Conservation (phyloP, 129 eudicot genomes). For the Lactuca sativa region DNA sequence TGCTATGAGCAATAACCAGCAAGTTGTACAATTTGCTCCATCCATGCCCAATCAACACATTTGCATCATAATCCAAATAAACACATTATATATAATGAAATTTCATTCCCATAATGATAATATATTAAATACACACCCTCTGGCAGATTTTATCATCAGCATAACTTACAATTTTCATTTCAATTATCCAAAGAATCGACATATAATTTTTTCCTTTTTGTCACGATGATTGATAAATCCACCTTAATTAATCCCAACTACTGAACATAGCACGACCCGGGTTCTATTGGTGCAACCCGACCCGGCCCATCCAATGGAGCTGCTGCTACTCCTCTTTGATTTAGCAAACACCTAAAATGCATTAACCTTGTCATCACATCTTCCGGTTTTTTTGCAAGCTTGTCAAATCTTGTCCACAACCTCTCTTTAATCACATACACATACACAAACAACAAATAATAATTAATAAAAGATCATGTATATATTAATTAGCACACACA, state of each 20-base stretch:
- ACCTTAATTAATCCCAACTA: slow-evolving; percentile 19
- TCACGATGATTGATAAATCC: not conserved
- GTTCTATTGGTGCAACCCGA: slow-evolving; percentile 57
- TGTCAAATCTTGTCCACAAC: slow-evolving; percentile 63
- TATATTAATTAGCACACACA: not conserved
- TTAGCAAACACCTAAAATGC: slow-evolving; percentile 75
- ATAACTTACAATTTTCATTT: slow-evolving; percentile 19
- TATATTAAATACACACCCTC: not conserved
- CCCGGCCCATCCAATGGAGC: slow-evolving; percentile 74
- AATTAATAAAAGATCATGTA: slow-evolving; percentile 5
- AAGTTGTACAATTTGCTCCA: slow-evolving; percentile 3
- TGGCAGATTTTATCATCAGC: not conserved
- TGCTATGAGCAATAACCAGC: not conserved
- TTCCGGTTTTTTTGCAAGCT: slow-evolving; percentile 62
- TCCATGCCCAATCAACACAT: not conserved
- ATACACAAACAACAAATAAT: not conserved
- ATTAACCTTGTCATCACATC: slow-evolving; percentile 56
- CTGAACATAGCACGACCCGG: slow-evolving; percentile 81
- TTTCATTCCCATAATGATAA: slow-evolving; percentile 10
- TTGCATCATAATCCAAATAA: not conserved
- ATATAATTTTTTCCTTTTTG: not conserved
- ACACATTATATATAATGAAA: slow-evolving; percentile 1
- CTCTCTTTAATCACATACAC: slow-evolving; percentile 56
- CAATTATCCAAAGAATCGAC: slow-evolving; percentile 22
- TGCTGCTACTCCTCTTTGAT: slow-evolving; percentile 95